phyloP scores from a whole-genome alignment of 2,329 filamentous ascomycete species.

The Stenocarpella maydis region DNA sequence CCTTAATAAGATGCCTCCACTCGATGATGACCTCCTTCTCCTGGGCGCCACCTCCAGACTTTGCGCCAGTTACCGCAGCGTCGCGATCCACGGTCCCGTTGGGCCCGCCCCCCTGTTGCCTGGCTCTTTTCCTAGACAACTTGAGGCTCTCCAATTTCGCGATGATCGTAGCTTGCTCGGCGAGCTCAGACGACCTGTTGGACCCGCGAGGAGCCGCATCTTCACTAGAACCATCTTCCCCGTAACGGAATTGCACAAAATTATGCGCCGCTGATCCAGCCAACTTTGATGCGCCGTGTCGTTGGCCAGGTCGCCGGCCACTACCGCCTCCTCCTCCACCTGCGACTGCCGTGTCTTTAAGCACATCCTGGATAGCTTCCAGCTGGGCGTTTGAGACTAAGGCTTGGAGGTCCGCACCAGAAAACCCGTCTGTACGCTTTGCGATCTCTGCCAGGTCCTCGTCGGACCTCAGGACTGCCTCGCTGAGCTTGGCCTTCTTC shows the following conservation, averaged over 20 bases:
- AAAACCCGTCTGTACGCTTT: conserved; percentile 84
- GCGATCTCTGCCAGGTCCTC: conserved; percentile 77
- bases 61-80: conserved; percentile 13
- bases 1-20: conserved; percentile 84
- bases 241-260: conserved; percentile 88
- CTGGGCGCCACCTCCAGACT: conserved; percentile 35
- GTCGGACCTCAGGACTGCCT: conserved; percentile 66
- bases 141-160: conserved; percentile 86
- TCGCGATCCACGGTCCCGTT: conserved; percentile 40
- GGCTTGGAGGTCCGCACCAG: conserved; percentile 92
- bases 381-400: conserved; percentile 96
- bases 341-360: conserved; percentile 65
- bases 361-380: conserved; percentile 93
- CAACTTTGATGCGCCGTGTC: conserved; percentile 20
- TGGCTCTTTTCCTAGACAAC: conserved; percentile 70
- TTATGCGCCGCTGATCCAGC: conserved; percentile 51
- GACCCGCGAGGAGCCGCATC: conserved; percentile 51
- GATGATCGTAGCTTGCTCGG: conserved; percentile 80
- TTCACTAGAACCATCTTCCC: conserved; percentile 61
- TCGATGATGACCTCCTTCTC: conserved; percentile 77
- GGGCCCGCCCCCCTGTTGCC: conserved; percentile 52
- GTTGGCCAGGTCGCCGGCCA: conserved; percentile 43
- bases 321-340: conserved; percentile 46
- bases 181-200: conserved; percentile 64
- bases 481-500: conserved; percentile 77